Evolutionary conservation across 2,329 filamentous ascomycete species (phyloP).

Genomic region (Cordyceps javanica): DNA sequence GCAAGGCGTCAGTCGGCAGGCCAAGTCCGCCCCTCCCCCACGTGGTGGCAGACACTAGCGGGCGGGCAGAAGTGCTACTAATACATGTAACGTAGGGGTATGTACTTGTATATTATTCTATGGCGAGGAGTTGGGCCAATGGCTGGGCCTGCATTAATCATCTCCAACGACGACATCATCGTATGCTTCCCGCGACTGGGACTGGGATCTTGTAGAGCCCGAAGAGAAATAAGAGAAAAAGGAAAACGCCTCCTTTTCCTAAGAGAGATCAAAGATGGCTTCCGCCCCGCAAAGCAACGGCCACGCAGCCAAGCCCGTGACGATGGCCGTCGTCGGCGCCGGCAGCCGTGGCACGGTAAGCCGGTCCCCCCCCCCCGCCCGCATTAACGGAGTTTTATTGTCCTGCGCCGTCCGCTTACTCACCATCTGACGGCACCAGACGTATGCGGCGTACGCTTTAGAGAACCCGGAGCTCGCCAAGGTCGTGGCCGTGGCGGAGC

Average conservation of each 20-base stretch:
- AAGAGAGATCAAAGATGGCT: background rate
- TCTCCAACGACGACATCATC: background rate
- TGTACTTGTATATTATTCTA: too few relatives aligned
- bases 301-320: slow-evolving; percentile 4
- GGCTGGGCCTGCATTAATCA: slow-evolving; percentile 5
- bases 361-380: too few relatives aligned
- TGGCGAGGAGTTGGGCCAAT: background rate
- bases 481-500: slow-evolving; percentile 15
- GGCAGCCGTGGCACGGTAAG: slow-evolving; percentile 15
- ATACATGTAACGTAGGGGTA: slow-evolving; percentile 12
- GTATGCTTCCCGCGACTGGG: background rate
- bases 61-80: background rate
- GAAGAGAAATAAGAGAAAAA: background rate
- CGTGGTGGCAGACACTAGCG: background rate
- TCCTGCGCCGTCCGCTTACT: background rate
- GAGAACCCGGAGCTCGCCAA: slow-evolving; percentile 14
- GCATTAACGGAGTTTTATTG: background rate
- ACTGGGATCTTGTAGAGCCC: background rate
- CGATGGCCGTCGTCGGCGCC: slow-evolving; percentile 15
- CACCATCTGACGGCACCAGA: background rate
- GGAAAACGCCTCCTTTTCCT: background rate
- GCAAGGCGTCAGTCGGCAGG: too few relatives aligned
- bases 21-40: background rate
- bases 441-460: slow-evolving; percentile 15
- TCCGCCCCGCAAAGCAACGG: background rate